These are phyloP conservation scores for Coemansia asiatica DNA, from an alignment of 192 early-diverging fungal species.

Conservation along the genomic window DNA sequence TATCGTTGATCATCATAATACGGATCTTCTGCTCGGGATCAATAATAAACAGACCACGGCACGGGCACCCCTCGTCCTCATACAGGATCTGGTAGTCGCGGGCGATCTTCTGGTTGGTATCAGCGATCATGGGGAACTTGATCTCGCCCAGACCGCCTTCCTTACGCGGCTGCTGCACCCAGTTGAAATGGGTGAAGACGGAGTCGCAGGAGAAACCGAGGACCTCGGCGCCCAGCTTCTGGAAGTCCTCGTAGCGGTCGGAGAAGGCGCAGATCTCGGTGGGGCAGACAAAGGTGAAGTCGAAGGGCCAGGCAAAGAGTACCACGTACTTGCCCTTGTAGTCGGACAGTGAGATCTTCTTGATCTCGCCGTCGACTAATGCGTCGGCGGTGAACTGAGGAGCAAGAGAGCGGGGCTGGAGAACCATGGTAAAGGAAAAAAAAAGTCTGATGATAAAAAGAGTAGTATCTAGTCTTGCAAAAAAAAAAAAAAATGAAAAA, in stretches of 20 bases:
- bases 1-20: constrained; percentile 87
- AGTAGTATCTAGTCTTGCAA: not conserved
- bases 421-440: constrained; percentile 38
- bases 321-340: constrained; percentile 75
- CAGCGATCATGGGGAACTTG: constrained; percentile 86
- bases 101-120: constrained; percentile 86
- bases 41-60: constrained; percentile 89
- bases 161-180: constrained; percentile 80
- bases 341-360: constrained; percentile 62
- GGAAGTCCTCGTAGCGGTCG: constrained; percentile 82
- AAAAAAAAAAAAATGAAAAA: not conserved
- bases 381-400: constrained; percentile 68
- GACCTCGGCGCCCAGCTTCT: constrained; percentile 73
- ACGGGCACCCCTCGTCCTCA: constrained; percentile 74
- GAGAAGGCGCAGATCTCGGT: constrained; percentile 92
- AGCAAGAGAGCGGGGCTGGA: constrained; percentile 55
- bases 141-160: constrained; percentile 90
- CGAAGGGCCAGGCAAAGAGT: constrained; percentile 90
- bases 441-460: not conserved
- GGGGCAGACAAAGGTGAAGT: constrained; percentile 91
- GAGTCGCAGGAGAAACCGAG: constrained; percentile 73
- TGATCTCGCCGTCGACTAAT: constrained; percentile 69
- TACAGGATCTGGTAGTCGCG: constrained; percentile 85
- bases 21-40: constrained; percentile 86
- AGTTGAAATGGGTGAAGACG: constrained; percentile 84